Evolutionary conservation across 2,329 filamentous ascomycete species (phyloP), one percentile per base, ranked within the genome.

Genomic region (Colletotrichum sojae): DNA sequence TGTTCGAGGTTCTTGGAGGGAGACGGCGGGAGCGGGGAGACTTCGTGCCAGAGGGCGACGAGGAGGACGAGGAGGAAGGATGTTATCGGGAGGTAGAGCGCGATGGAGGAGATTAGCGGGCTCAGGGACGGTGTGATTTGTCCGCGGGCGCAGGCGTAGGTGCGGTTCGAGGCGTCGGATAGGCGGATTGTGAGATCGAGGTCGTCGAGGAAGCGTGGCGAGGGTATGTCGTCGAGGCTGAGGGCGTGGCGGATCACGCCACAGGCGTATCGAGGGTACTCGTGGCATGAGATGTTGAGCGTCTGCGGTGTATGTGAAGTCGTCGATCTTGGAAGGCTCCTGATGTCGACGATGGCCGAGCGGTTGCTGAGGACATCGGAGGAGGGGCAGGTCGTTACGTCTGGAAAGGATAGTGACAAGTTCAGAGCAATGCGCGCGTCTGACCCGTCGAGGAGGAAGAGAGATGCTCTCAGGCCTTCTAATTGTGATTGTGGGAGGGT

Each of bases 41-140:
- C 22, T 48, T 59, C 56, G n/a, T 59, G 56, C 56, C 43, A 59
- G 6, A 59, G 43, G 12, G 56, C 56, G 16, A 59, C 40, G 43
- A 59, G 12, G 3, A 59, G 40, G 12, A 20, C 46, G 0, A 49
- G 25, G 12, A 49, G 18, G 43, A 59, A 48, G 6, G 56, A 18
- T 3, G n/a, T 12, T 0, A 48, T n/a, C 10, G 56, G 27, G 6
- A 49, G 43, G 10, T 13, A 31, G 13, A 48, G 43, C 22, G 56
- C 43, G 13, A 57, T 31, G 5, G 25, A 18, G 6, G 20, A 27
- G 25, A 25, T 6, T 10, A 16, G 13, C 1, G 43, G 43, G 22
- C 22, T 45, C 16, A 59, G 56, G 40, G 56, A 40, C 16, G 56
- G 56, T 8, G 43, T 59, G 12, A 59, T 59, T 0, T 46, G 45